phyloP scores from a whole-genome alignment of 495 filamentous ascomycete species.

The Lasiosphaeriaceae sp. region DNA sequence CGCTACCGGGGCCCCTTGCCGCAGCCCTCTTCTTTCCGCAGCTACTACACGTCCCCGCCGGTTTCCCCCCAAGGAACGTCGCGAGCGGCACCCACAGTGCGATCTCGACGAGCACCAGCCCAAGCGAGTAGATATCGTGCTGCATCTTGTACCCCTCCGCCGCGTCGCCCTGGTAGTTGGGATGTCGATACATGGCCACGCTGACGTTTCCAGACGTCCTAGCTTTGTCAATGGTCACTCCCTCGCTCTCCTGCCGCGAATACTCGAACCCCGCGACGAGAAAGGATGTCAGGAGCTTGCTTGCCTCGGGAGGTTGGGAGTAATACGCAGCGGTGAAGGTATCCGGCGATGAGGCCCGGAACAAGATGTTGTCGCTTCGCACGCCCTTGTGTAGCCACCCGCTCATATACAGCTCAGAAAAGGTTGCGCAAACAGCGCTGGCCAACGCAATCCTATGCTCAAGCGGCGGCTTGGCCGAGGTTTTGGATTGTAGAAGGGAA shows the following conservation, averaged over 20 bases:
- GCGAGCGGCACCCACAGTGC: slow-evolving; percentile 5
- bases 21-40: background rate
- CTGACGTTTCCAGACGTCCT: background rate
- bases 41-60: background rate
- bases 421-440: slow-evolving; percentile 3
- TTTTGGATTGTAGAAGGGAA: background rate
- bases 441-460: slow-evolving; percentile 6
- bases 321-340: background rate
- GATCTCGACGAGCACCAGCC: slow-evolving; percentile 9
- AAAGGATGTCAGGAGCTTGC: background rate
- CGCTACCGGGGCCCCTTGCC: background rate
- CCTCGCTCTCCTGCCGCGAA: slow-evolving; percentile 8
- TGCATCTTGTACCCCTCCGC: slow-evolving; percentile 9
- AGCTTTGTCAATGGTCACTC: slow-evolving; percentile 10
- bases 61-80: slow-evolving; percentile 1
- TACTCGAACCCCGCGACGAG: slow-evolving; percentile 7
- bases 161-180: slow-evolving; percentile 9
- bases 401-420: slow-evolving; percentile 9
- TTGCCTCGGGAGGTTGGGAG: background rate
- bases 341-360: slow-evolving; percentile 20
- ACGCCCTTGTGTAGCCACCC: slow-evolving; percentile 52
- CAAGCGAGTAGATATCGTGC: slow-evolving; percentile 8
- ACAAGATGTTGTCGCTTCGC: slow-evolving; percentile 45
- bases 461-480: slow-evolving; percentile 6
- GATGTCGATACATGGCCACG: slow-evolving; percentile 6